Evolutionary conservation across 768 basidiomycete genomes (phyloP).

Genomic region (Collybiopsis confluens): DNA sequence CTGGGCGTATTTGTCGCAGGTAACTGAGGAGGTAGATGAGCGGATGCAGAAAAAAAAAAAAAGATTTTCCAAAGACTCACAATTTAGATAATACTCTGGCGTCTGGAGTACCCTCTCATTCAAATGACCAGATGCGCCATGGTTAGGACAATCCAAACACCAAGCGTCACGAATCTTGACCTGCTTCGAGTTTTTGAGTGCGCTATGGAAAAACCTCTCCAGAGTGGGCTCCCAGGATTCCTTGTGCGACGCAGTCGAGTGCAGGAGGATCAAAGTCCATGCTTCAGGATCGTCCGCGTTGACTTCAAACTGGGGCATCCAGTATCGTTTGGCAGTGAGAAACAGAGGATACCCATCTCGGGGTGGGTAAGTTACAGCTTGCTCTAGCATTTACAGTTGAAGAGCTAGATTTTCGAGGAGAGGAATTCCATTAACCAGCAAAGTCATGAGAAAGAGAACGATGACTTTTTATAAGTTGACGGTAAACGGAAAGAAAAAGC

Average conservation of each 20-base stretch:
- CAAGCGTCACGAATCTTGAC: conserved; percentile 54
- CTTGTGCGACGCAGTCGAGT: conserved; percentile 73
- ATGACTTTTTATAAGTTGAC: no score
- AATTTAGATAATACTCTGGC: conserved; percentile 41
- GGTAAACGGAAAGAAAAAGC: no score
- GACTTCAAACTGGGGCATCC: conserved; percentile 34
- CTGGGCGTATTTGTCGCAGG: conserved; percentile 60
- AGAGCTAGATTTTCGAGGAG: no score
- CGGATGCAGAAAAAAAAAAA: conserved; percentile 1
- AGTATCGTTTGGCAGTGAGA: conserved; percentile 57
- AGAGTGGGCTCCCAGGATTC: conserved; percentile 69
- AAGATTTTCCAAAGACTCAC: conserved; percentile 30
- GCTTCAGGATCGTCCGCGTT: conserved; percentile 36
- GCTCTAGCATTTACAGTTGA: conserved; percentile 5
- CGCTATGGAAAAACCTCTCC: conserved; percentile 38
- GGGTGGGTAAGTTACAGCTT: conserved; percentile 31
- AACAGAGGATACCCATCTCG: conserved; percentile 40
- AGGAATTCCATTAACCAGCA: no score
- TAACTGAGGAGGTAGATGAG: conserved; percentile 34
- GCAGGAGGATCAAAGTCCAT: conserved; percentile 56
- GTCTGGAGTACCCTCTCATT: conserved; percentile 45
- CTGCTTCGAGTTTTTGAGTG: conserved; percentile 8
- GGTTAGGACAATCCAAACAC: conserved; percentile 71
- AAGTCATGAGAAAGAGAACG: no score
- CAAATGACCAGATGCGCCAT: conserved; percentile 55